Evolutionary conservation across 179 eudicot species (phyloP).

Genomic region (Drosera spatulata): DNA sequence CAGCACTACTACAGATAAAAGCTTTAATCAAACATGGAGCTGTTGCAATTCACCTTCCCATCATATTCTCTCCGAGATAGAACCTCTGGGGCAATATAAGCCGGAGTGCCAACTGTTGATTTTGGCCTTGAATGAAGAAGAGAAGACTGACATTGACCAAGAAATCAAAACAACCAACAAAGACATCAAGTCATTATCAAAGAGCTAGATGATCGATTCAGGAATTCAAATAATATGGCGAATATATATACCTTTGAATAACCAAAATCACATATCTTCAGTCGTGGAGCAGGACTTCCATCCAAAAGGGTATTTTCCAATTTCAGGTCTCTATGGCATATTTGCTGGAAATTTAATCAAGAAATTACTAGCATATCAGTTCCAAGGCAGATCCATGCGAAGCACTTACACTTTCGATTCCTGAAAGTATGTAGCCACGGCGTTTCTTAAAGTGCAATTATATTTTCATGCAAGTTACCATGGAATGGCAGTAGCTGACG

Average conservation of each 20-base stretch:
- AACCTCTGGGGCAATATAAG: constrained; percentile 55
- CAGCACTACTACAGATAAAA: too few species aligned
- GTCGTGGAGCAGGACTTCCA: constrained; percentile 3
- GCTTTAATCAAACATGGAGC: too few species aligned
- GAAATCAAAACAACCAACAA: not conserved
- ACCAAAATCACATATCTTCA: constrained; percentile 6
- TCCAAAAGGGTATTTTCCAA: constrained; percentile 1
- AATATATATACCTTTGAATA: constrained; percentile 1
- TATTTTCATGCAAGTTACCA: constrained; percentile 3
- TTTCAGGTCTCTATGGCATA: constrained; percentile 3
- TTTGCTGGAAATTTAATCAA: not conserved
- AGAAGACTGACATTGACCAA: not conserved
- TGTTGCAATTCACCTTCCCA: constrained; percentile 25
- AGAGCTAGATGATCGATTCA: not conserved
- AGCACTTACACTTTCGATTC: too few species aligned
- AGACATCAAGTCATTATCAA: not conserved
- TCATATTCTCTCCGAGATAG: constrained; percentile 44
- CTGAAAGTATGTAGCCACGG: too few species aligned
- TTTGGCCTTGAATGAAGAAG: constrained; percentile 48
- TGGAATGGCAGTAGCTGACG: constrained; percentile 11
- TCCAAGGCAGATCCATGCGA: not conserved
- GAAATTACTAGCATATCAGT: not conserved
- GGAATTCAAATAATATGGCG: not conserved
- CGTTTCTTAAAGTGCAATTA: too few species aligned
- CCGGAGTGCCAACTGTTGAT: constrained; percentile 55